Conservation (phyloP, 139 green algal genomes). For the Chlorella sp. region DNA sequence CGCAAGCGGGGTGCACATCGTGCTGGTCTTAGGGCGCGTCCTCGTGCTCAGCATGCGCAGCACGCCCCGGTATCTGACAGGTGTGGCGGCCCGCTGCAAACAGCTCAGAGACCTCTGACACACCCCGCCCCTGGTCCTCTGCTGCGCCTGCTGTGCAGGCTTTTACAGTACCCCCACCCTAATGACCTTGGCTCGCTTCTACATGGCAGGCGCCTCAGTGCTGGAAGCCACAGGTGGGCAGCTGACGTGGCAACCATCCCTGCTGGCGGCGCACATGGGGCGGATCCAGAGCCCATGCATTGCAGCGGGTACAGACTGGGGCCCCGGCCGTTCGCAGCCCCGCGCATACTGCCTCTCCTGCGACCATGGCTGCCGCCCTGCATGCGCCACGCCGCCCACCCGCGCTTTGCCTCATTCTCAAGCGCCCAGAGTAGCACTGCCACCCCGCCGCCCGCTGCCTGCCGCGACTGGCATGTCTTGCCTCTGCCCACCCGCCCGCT, state of each 20-base stretch:
- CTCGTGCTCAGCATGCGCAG: not conserved
- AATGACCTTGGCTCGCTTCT: slow-evolving; percentile 48
- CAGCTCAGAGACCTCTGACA: not conserved
- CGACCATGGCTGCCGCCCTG: too few species aligned
- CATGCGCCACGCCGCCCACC: too few species aligned
- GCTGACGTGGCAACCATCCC: not conserved
- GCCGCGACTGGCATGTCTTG: not conserved
- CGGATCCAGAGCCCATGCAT: not conserved
- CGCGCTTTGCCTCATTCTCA: not conserved
- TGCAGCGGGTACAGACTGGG: not conserved
- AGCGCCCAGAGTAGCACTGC: not conserved
- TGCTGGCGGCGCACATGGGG: not conserved
- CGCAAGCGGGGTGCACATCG: not conserved
- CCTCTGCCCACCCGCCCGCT: too few species aligned
- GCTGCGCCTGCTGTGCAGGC: slow-evolving; percentile 7
- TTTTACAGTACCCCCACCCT: slow-evolving; percentile 39
- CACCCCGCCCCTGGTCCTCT: not conserved
- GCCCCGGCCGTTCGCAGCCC: not conserved
- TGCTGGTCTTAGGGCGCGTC: too few species aligned
- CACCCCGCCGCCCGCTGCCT: not conserved
- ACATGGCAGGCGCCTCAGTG: slow-evolving; percentile 2
- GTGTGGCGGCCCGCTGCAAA: not conserved
- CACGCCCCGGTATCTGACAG: not conserved
- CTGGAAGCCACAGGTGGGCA: slow-evolving; percentile 10
- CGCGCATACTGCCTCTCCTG: not conserved